These are phyloP conservation scores for Capsella rubella DNA, from an alignment of 441 rosid genomes.

Conservation along the genomic window DNA sequence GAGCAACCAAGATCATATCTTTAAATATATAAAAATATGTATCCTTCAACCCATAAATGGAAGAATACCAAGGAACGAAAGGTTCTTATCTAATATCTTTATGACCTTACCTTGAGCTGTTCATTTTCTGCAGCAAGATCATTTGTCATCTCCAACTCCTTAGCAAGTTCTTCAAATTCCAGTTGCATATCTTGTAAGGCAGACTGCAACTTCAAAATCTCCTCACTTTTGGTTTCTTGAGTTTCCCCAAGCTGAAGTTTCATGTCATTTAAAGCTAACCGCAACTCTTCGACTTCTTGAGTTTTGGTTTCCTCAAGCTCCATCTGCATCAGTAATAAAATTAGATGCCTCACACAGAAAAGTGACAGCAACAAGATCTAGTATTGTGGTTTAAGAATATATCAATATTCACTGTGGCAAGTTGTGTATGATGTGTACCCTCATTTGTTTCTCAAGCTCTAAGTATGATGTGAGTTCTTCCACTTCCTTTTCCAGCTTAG, in stretches of 20 bases:
- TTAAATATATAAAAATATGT: not conserved
- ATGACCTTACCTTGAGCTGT: slow-evolving; percentile 45
- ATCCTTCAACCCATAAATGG: slow-evolving; percentile 11
- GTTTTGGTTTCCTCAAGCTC: slow-evolving; percentile 66
- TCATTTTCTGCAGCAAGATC: slow-evolving; percentile 54
- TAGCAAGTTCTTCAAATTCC: slow-evolving; percentile 56
- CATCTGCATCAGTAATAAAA: slow-evolving; percentile 34
- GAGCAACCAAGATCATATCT: slow-evolving; percentile 13
- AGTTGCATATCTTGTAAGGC: slow-evolving; percentile 72
- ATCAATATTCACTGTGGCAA: not conserved
- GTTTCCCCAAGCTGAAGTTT: slow-evolving; percentile 45
- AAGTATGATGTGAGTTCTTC: slow-evolving; percentile 77
- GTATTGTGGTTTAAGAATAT: not conserved
- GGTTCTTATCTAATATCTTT: slow-evolving; percentile 2
- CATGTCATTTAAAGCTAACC: slow-evolving; percentile 43
- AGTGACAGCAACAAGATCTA: slow-evolving; percentile 22
- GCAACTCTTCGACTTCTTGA: slow-evolving; percentile 58
- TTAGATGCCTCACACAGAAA: slow-evolving; percentile 32
- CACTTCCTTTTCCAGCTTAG: slow-evolving; percentile 82
- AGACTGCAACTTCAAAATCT: slow-evolving; percentile 71
- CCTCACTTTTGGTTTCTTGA: slow-evolving; percentile 77
- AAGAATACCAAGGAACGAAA: slow-evolving; percentile 8
- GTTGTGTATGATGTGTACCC: slow-evolving; percentile 54
- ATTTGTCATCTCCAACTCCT: slow-evolving; percentile 47
- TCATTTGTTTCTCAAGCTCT: slow-evolving; percentile 79